Evolutionary conservation across 202 grass and related monocot genomes (phyloP).

Genomic region (Dendrocalamus latiflorus): DNA sequence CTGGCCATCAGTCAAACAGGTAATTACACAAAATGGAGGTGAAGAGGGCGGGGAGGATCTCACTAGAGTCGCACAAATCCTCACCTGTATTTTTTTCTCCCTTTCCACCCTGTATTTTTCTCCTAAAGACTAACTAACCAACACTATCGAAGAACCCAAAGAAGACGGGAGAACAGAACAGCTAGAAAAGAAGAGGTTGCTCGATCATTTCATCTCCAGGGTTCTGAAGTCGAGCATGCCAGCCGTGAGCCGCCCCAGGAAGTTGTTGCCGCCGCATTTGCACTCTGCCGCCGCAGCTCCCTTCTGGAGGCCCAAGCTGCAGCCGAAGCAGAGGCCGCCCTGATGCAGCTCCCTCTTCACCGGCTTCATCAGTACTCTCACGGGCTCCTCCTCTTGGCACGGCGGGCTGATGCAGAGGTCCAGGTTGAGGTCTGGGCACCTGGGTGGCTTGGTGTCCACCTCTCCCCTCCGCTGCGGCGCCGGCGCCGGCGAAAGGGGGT

Average conservation of each 20-base stretch:
- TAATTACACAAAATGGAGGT: slow-evolving; percentile 55
- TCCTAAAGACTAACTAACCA: slow-evolving; percentile 13
- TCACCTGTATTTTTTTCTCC: neutral
- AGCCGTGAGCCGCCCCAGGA: slow-evolving; percentile 40
- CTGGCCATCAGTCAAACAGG: neutral
- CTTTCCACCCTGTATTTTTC: slow-evolving; percentile 14
- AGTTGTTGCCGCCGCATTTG: slow-evolving; percentile 43
- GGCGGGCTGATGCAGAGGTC: slow-evolving; percentile 96
- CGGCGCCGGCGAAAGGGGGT: neutral
- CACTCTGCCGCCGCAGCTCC: slow-evolving; percentile 24
- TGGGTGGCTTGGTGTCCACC: neutral
- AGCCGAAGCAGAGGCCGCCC: slow-evolving; percentile 44
- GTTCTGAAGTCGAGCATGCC: slow-evolving; percentile 63
- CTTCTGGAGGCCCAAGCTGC: slow-evolving; percentile 46
- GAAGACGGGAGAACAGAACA: neutral
- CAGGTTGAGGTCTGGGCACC: slow-evolving; percentile 77
- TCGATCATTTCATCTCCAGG: slow-evolving; percentile 57
- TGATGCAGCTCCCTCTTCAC: slow-evolving; percentile 23
- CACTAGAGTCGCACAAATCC: neutral
- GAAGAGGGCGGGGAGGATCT: slow-evolving; percentile 23
- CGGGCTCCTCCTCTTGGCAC: slow-evolving; percentile 9
- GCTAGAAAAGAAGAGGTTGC: neutral
- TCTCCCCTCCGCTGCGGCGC: no score
- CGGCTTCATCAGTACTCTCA: neutral
- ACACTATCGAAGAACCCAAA: neutral